Conservation (phyloP, 2,329 filamentous ascomycete species). For the Fusarium stilboides region DNA sequence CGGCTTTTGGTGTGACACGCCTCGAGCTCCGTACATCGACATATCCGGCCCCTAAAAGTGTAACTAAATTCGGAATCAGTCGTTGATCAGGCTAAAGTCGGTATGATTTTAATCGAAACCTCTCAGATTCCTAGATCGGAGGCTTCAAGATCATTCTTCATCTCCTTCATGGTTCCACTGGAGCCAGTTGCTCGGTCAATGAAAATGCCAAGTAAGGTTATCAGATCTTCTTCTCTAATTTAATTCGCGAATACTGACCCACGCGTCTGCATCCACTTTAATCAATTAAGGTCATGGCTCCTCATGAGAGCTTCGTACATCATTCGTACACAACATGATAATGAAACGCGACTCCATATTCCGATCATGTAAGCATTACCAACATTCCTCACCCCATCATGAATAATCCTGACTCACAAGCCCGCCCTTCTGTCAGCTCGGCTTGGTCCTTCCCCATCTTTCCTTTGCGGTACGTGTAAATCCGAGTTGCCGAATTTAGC, state of each 20-base stretch:
- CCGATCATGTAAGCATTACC: slow-evolving; percentile 20
- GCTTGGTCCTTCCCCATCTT: slow-evolving; percentile 1
- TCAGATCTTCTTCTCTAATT: slow-evolving; percentile 44
- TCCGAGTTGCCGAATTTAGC: slow-evolving; percentile 38
- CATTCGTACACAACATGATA: slow-evolving; percentile 31
- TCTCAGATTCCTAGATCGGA: slow-evolving; percentile 1
- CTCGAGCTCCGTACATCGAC: slow-evolving; percentile 8
- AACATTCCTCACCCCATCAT: slow-evolving; percentile 5
- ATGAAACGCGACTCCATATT: slow-evolving; percentile 26
- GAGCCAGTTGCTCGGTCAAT: slow-evolving; percentile 42
- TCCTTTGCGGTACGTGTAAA: slow-evolving; percentile 14
- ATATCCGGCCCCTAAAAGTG: background rate
- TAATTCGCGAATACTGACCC: slow-evolving; percentile 27
- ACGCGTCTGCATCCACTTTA: slow-evolving; percentile 26
- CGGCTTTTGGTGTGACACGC: slow-evolving; percentile 6
- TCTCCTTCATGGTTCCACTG: slow-evolving; percentile 3
- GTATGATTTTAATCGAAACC: slow-evolving; percentile 1
- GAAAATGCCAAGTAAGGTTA: slow-evolving; percentile 48
- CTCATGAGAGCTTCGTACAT: slow-evolving; percentile 14
- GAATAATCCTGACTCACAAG: slow-evolving; percentile 41
- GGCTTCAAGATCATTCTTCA: slow-evolving; percentile 5
- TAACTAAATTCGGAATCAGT: slow-evolving; percentile 3
- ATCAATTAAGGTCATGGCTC: slow-evolving; percentile 36
- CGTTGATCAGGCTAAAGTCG: slow-evolving; percentile 1
- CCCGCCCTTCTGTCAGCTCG: slow-evolving; percentile 25